Evolutionary conservation across 176 grass and related monocot species (phyloP).

Genomic region (Bolboschoenus planiculmis): DNA sequence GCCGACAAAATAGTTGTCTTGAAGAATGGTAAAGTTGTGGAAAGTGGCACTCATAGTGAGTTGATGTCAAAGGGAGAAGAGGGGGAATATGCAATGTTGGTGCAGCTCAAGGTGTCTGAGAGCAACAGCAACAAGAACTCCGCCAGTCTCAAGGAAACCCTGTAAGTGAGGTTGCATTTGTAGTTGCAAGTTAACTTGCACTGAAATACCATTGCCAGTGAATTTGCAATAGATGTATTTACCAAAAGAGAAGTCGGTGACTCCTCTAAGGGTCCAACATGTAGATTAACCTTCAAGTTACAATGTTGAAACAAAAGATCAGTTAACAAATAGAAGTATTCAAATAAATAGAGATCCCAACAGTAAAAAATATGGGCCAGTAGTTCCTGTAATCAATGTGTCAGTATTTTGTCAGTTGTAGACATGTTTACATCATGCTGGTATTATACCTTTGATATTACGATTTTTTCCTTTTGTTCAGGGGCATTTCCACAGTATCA

Average conservation of each 20-base stretch:
- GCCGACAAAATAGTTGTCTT: constrained; percentile 53
- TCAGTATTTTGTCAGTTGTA: neutral
- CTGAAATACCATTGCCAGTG: neutral
- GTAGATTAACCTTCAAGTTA: neutral
- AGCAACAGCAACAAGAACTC: neutral
- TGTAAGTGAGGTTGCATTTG: neutral
- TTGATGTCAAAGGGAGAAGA: neutral
- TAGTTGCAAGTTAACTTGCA: neutral
- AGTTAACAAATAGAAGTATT: neutral
- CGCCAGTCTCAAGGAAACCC: neutral
- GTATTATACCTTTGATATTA: neutral
- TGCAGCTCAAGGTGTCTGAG: neutral
- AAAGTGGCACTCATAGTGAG: constrained; percentile 45
- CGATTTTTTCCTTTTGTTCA: neutral
- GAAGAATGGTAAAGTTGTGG: constrained; percentile 49
- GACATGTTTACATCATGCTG: neutral
- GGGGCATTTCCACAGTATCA: neutral
- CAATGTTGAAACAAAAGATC: neutral
- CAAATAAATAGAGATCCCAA: neutral
- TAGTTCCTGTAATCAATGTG: neutral
- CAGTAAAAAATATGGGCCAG: neutral
- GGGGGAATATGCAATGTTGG: neutral
- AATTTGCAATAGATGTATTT: neutral
- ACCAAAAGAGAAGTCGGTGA: neutral
- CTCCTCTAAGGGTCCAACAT: neutral